Conservation (phyloP, 2,329 filamentous ascomycete genomes). For the Aspergillus hortae region DNA sequence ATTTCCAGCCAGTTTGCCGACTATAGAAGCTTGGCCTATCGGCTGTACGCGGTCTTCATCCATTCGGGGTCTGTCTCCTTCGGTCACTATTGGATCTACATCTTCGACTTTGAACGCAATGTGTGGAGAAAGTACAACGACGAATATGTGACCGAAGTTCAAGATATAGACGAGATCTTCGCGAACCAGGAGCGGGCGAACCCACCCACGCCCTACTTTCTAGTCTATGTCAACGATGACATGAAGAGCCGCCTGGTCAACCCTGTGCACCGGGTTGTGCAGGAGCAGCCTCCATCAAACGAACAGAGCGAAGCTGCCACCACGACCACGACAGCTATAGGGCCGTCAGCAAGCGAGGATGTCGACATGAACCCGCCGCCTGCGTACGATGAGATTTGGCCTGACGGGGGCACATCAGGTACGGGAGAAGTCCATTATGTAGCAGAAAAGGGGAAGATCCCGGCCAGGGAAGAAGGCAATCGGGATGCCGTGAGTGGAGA, state of each 20-base stretch:
- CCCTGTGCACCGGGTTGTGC: conserved; percentile 51
- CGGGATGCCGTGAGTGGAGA: conserved; percentile 1
- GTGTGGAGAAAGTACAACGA: conserved; percentile 97
- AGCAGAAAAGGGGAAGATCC: conserved; percentile 2
- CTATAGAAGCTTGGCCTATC: conserved; percentile 67
- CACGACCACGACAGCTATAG: conserved; percentile 13
- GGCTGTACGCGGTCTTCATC: conserved; percentile 87
- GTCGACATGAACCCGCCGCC: conserved; percentile 28
- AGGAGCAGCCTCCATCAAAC: conserved; percentile 13
- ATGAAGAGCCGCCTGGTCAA: conserved; percentile 58
- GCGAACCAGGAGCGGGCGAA: conserved; percentile 58
- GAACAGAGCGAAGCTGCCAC: not conserved
- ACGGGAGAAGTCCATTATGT: conserved; percentile 19
- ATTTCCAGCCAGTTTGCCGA: conserved; percentile 60
- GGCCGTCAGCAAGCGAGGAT: conserved; percentile 15
- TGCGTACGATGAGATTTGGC: conserved; percentile 25
- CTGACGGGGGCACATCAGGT: conserved; percentile 23
- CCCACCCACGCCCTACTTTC: conserved; percentile 73
- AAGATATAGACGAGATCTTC: conserved; percentile 65
- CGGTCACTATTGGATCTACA: conserved; percentile 97
- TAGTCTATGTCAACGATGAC: conserved; percentile 75
- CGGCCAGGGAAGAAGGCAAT: conserved; percentile 6
- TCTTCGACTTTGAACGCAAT: conserved; percentile 76
- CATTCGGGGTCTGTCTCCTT: conserved; percentile 67
- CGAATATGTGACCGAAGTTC: conserved; percentile 67